Conservation (phyloP, 2,329 filamentous ascomycete species). For the Cladosporium colombiae region DNA sequence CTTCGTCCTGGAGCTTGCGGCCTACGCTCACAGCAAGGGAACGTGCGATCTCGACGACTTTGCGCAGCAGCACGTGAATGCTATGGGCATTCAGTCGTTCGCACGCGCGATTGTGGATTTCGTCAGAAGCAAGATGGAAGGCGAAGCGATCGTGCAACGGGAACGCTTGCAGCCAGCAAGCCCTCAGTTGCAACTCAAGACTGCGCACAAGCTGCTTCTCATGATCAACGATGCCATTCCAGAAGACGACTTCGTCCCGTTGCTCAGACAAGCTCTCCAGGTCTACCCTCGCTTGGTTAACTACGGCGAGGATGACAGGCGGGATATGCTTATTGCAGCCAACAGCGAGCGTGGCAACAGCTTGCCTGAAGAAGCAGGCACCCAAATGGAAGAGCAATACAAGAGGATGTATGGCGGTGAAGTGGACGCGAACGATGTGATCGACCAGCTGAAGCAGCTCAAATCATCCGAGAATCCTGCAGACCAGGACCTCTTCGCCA, state of each 20-base stretch:
- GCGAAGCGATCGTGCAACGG: constrained; percentile 75
- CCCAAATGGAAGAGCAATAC: constrained; percentile 95
- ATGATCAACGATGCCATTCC: constrained; percentile 65
- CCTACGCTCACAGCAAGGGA: constrained; percentile 77
- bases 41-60: constrained; percentile 80
- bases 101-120: constrained; percentile 75
- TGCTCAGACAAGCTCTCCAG: constrained; percentile 87
- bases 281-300: constrained; percentile 94
- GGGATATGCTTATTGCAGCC: constrained; percentile 84
- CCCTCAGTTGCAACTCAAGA: constrained; percentile 60
- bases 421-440: constrained; percentile 80
- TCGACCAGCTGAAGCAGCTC: constrained; percentile 80
- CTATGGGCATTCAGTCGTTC: constrained; percentile 54
- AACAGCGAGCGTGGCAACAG: constrained; percentile 82
- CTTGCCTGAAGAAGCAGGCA: constrained; percentile 75
- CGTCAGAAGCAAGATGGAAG: constrained; percentile 77
- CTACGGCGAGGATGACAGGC: constrained; percentile 75
- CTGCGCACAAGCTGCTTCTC: constrained; percentile 76
- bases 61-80: constrained; percentile 65
- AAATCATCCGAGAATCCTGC: constrained; percentile 81
- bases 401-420: constrained; percentile 97
- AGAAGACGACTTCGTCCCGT: constrained; percentile 71
- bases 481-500: constrained; percentile 93
- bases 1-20: constrained; percentile 84
- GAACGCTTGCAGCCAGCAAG: constrained; percentile 38